phyloP scores from a whole-genome alignment of 306 rosid species.

The Alnus glutinosa region DNA sequence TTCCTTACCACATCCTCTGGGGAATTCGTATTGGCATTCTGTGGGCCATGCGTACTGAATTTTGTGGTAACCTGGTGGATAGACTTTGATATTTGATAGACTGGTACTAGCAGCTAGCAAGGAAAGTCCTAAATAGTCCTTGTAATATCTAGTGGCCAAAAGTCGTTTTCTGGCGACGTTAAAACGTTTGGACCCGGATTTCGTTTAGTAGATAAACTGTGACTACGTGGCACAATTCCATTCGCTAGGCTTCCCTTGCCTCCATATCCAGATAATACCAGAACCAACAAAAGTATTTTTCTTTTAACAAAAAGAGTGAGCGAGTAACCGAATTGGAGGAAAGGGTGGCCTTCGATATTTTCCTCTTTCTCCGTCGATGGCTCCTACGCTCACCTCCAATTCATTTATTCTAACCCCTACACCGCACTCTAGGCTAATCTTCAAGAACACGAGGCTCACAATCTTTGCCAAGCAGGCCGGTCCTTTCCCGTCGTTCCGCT shows the following conservation, averaged over 20 bases:
- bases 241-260: constrained; percentile 38
- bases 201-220: constrained; percentile 44
- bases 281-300: constrained; percentile 1
- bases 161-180: constrained; percentile 26
- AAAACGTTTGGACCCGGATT: constrained; percentile 45
- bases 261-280: constrained; percentile 52
- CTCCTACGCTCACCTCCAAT: constrained; percentile 68
- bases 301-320: too few species aligned
- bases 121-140: too few species aligned
- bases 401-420: constrained; percentile 58
- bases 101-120: too few species aligned
- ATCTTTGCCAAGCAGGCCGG: constrained; percentile 53
- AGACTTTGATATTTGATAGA: background rate
- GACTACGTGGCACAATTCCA: constrained; percentile 55
- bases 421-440: constrained; percentile 41
- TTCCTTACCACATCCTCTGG: background rate
- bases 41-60: constrained; percentile 30
- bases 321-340: background rate
- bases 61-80: constrained; percentile 32
- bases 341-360: constrained; percentile 20
- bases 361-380: constrained; percentile 46
- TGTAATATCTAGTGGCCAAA: background rate
- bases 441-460: constrained; percentile 42
- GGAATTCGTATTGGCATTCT: background rate
- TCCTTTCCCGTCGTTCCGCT: constrained; percentile 56